Evolutionary conservation across 495 filamentous ascomycete species (phyloP).

Genomic region (Sporormia fimetaria): DNA sequence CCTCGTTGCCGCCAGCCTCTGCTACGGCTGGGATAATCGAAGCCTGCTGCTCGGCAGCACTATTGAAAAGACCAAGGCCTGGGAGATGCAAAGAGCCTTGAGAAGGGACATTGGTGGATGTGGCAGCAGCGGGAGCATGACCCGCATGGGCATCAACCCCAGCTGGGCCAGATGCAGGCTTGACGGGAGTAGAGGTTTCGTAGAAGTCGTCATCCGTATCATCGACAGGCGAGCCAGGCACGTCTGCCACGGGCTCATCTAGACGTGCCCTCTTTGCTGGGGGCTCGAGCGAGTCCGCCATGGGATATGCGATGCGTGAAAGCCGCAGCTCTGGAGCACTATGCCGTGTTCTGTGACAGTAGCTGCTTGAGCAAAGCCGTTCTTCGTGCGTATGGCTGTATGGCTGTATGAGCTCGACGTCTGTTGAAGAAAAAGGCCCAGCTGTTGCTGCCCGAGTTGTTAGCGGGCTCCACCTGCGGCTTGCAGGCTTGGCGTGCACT

Average conservation of each 20-base stretch:
- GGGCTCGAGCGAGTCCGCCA: conserved; percentile 17
- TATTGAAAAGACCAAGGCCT: conserved; percentile 17
- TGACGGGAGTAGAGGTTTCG: conserved; percentile 15
- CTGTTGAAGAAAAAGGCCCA: too few species aligned
- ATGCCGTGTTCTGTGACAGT: not conserved
- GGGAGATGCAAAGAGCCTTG: conserved; percentile 8
- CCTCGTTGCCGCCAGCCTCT: conserved; percentile 6
- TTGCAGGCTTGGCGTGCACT: too few species aligned
- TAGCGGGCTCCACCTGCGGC: too few species aligned
- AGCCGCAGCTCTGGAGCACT: not conserved
- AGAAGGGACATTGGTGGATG: conserved; percentile 3
- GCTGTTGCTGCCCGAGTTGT: too few species aligned
- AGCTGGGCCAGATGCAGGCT: conserved; percentile 3
- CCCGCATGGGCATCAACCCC: not conserved
- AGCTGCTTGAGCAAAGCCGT: not conserved
- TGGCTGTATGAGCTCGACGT: too few species aligned
- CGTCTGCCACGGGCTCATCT: conserved; percentile 11
- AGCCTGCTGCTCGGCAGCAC: conserved; percentile 1
- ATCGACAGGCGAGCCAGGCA: conserved; percentile 20
- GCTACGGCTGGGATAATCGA: not conserved
- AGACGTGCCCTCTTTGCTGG: conserved; percentile 23
- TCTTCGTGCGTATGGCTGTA: too few species aligned
- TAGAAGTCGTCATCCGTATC: conserved; percentile 26
- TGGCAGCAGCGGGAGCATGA: conserved; percentile 1
- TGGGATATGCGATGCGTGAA: conserved; percentile 2